phyloP scores from a whole-genome alignment of 108 stramenopile species.

The Nitzschia palea region DNA sequence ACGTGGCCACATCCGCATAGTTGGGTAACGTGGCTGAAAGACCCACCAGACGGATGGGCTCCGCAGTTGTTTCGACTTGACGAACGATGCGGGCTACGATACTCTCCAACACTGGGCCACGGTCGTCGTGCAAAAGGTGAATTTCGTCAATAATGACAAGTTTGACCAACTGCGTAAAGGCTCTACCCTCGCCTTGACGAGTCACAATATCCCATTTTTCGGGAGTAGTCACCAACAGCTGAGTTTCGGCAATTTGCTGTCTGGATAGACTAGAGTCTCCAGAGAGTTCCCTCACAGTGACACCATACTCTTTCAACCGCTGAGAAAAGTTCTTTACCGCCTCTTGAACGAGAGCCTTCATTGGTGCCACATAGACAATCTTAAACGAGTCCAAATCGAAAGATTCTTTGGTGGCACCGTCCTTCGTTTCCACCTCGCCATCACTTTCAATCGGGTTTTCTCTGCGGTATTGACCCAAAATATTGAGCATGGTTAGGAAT shows the following conservation, averaged over 20 bases:
- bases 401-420: slow-evolving; percentile 29
- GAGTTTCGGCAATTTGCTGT: slow-evolving; percentile 96
- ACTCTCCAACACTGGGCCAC: slow-evolving; percentile 98
- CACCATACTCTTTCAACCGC: slow-evolving; percentile 84
- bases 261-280: slow-evolving; percentile 97
- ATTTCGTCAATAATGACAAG: slow-evolving; percentile 99
- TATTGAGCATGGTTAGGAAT: slow-evolving; percentile 92
- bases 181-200: slow-evolving; percentile 97
- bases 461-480: slow-evolving; percentile 90
- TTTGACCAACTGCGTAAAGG: slow-evolving; percentile 96
- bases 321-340: slow-evolving; percentile 95
- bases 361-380: slow-evolving; percentile 99
- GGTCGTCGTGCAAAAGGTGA: slow-evolving; percentile 97
- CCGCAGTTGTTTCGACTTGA: slow-evolving; percentile 93
- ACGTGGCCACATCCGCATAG: slow-evolving; percentile 98
- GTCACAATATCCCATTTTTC: slow-evolving; percentile 99
- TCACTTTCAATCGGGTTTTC: slow-evolving; percentile 37
- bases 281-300: slow-evolving; percentile 95
- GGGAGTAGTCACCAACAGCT: slow-evolving; percentile 98
- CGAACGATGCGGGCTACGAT: slow-evolving; percentile 96
- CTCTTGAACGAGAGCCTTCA: slow-evolving; percentile 99
- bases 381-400: slow-evolving; percentile 92
- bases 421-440: slow-evolving; percentile 42
- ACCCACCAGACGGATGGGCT: slow-evolving; percentile 95
- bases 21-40: slow-evolving; percentile 99